phyloP scores from a whole-genome alignment of 257 asterid species.

The Penstemon barbatus region DNA sequence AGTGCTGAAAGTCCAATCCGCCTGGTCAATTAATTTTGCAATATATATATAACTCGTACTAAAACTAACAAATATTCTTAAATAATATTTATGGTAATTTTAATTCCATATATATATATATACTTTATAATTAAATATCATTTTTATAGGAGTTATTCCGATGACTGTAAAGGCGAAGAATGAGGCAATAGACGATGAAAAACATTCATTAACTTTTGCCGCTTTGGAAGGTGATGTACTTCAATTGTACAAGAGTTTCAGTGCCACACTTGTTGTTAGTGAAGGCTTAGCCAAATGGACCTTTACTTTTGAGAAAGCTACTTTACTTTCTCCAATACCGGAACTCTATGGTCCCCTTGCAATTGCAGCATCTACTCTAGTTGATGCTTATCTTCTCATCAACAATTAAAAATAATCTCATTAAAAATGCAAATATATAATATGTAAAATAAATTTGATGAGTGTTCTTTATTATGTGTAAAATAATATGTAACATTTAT shows the following conservation, averaged over 20 bases:
- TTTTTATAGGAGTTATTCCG: background rate
- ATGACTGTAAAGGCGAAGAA: conserved; percentile 11
- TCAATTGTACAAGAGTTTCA: conserved; percentile 31
- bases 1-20: too few species aligned
- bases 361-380: background rate
- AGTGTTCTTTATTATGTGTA: background rate
- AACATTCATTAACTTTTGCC: conserved; percentile 17
- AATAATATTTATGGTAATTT: too few species aligned
- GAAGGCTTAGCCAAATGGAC: conserved; percentile 34
- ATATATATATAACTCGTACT: too few species aligned
- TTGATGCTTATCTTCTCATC: conserved; percentile 10
- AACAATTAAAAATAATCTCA: background rate
- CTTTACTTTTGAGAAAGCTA: conserved; percentile 26
- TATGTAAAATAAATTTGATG: background rate
- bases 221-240: conserved; percentile 30
- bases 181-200: conserved; percentile 32
- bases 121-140: background rate
- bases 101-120: background rate
- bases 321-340: background rate
- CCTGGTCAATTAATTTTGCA: too few species aligned
- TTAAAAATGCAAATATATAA: background rate
- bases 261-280: conserved; percentile 11
- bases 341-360: background rate
- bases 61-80: too few species aligned
- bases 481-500: background rate